Evolutionary conservation across 805 yeast species (phyloP).

Genomic region (Candida nanaspora): DNA sequence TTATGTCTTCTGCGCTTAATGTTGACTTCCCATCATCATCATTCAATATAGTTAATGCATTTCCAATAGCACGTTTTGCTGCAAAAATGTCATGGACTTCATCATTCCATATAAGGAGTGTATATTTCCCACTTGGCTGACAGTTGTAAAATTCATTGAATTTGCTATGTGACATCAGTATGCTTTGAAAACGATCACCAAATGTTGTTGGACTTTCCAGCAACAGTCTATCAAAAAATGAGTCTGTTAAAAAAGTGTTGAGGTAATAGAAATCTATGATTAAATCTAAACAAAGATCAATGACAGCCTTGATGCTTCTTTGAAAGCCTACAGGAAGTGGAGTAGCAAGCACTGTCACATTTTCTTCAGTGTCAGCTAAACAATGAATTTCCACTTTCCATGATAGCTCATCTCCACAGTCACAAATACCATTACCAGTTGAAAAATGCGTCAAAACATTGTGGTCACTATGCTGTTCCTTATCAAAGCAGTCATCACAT

Average conservation of each 20-base stretch:
- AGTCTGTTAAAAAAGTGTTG: constrained; percentile 9
- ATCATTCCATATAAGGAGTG: constrained; percentile 69
- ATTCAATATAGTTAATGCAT: background rate
- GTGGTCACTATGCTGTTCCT: constrained; percentile 61
- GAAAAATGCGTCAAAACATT: constrained; percentile 49
- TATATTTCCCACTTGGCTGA: constrained; percentile 24
- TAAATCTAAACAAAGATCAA: background rate
- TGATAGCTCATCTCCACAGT: constrained; percentile 66
- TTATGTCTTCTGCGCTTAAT: constrained; percentile 25
- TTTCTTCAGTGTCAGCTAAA: constrained; percentile 11
- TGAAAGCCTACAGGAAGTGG: background rate
- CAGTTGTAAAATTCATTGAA: background rate
- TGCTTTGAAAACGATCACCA: background rate
- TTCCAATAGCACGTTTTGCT: constrained; percentile 6
- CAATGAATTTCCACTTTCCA: constrained; percentile 52
- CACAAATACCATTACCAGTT: constrained; percentile 53
- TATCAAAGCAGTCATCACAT: constrained; percentile 67
- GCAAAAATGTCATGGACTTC: constrained; percentile 54
- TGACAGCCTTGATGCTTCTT: background rate
- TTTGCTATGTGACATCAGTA: background rate
- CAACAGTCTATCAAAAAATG: constrained; percentile 5
- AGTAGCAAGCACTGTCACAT: constrained; percentile 5
- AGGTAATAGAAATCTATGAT: background rate
- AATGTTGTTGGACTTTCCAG: too few relatives aligned
- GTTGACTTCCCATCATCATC: background rate